Evolutionary conservation across 2,329 filamentous ascomycete species (phyloP).

Genomic region (Fusarium staphyleae): DNA sequence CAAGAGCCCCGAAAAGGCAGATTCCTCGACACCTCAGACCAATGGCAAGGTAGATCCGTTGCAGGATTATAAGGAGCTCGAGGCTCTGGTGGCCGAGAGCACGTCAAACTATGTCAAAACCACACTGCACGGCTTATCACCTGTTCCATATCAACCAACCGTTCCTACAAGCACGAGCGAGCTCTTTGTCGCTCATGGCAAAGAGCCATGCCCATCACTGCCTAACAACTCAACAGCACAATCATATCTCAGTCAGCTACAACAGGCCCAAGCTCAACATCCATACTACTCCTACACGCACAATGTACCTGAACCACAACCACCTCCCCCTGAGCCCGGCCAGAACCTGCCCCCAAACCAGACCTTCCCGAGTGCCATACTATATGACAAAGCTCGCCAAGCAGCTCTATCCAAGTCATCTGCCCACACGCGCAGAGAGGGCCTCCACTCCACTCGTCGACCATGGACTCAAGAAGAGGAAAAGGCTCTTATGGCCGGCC

Average conservation of each 20-base stretch:
- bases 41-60: constrained; percentile 45
- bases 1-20: constrained; percentile 39
- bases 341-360: constrained; percentile 63
- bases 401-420: constrained; percentile 64
- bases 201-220: constrained; percentile 1
- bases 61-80: constrained; percentile 53
- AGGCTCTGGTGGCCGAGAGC: constrained; percentile 54
- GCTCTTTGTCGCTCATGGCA: constrained; percentile 5
- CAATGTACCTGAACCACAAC: constrained; percentile 47
- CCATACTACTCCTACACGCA: constrained; percentile 48
- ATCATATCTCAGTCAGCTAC: constrained; percentile 48
- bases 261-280: constrained; percentile 49
- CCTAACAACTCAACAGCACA: constrained; percentile 48
- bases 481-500: constrained; percentile 85
- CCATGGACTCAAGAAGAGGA: constrained; percentile 92
- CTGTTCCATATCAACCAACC: constrained; percentile 52
- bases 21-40: constrained; percentile 35
- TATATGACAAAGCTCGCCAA: constrained; percentile 67
- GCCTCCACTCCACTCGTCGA: constrained; percentile 69
- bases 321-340: constrained; percentile 41
- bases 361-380: constrained; percentile 59
- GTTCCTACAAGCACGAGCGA: constrained; percentile 51
- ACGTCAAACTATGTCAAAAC: constrained; percentile 55
- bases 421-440: constrained; percentile 62
- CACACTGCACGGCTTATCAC: constrained; percentile 52